Percentiles rank a stretch among this genome's conserved stretches.
These are phyloP conservation scores for Candida ficus DNA, from an alignment of 805 yeast genomes.

Conservation along the genomic window DNA sequence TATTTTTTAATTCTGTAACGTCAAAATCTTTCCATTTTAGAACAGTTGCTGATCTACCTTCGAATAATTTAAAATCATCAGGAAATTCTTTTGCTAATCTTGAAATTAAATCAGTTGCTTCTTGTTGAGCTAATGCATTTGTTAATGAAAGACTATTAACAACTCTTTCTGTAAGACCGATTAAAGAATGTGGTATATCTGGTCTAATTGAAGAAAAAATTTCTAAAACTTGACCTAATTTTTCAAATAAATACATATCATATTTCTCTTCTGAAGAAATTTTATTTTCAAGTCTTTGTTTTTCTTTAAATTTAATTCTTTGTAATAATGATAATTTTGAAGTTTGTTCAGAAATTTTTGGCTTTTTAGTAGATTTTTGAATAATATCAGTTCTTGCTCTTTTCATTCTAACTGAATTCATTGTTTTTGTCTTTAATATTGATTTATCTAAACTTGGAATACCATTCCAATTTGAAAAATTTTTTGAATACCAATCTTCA, in stretches of 20 bases:
- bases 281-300: constrained; percentile 12
- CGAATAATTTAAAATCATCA: constrained; percentile 12
- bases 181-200: constrained; percentile 20
- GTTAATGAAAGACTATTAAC: constrained; percentile 15
- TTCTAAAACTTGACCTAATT: constrained; percentile 27
- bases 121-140: constrained; percentile 15
- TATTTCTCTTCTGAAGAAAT: constrained; percentile 23
- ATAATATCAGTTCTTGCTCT: constrained; percentile 15
- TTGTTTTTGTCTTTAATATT: not conserved
- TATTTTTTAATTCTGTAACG: constrained; percentile 12
- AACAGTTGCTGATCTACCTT: constrained; percentile 13
- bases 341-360: not conserved
- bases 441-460: constrained; percentile 11
- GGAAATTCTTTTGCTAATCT: constrained; percentile 18
- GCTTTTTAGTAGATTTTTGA: constrained; percentile 2
- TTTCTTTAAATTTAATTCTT: constrained; percentile 35
- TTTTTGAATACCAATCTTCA: constrained; percentile 15
- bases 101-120: constrained; percentile 18
- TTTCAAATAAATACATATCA: constrained; percentile 23
- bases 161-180: constrained; percentile 15
- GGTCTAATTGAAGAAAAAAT: constrained; percentile 23
- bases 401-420: not conserved
- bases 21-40: constrained; percentile 23
- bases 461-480: constrained; percentile 6
- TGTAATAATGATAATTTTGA: constrained; percentile 30